Evolutionary conservation across 306 rosid species (phyloP).

Genomic region (Herpetospermum pedunculosum): DNA sequence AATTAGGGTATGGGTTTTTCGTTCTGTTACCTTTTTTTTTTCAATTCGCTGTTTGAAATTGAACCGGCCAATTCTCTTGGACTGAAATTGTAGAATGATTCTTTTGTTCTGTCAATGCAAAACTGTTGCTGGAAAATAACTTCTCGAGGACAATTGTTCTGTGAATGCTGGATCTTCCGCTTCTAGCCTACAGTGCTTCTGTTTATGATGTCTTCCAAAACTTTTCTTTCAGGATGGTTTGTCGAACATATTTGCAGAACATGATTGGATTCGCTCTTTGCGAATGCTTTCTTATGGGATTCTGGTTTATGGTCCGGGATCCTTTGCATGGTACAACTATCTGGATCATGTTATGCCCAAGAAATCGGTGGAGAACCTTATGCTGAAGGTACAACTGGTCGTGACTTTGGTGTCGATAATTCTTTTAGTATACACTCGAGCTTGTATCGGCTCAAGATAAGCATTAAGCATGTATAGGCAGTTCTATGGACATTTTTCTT

Average conservation of each 20-base stretch:
- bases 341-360: constrained; percentile 56
- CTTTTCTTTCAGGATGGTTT: constrained; percentile 32
- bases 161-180: neutral
- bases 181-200: neutral
- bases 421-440: neutral
- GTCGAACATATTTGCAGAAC: constrained; percentile 40
- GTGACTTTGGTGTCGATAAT: neutral
- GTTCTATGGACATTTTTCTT: neutral
- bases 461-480: neutral
- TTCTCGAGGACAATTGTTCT: neutral
- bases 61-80: neutral
- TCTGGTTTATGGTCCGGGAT: constrained; percentile 86
- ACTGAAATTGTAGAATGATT: neutral
- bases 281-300: constrained; percentile 90
- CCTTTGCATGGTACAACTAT: constrained; percentile 83
- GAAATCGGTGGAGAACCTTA: constrained; percentile 45
- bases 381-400: constrained; percentile 48
- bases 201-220: neutral
- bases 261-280: constrained; percentile 82
- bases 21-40: no score
- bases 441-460: neutral
- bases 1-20: neutral
- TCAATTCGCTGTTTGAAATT: neutral
- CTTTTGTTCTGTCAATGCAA: neutral
- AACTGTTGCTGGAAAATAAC: no score